Percentiles rank a stretch among this genome's conserved stretches.
These are phyloP conservation scores for Trametes meyenii DNA, from an alignment of 768 basidiomycete species.

Conservation along the genomic window DNA sequence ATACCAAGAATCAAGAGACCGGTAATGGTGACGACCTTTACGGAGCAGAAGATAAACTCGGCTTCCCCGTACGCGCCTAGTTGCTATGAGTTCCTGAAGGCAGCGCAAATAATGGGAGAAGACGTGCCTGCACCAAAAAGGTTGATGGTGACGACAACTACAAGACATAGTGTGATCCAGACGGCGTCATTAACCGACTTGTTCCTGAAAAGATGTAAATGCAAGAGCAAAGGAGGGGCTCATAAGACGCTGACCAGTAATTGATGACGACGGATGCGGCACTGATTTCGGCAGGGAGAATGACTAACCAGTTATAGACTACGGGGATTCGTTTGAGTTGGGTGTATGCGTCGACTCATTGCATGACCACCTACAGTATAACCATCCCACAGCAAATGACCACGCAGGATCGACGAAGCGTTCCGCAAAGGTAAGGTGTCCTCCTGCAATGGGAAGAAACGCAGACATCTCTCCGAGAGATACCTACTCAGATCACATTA, in stretches of 20 bases:
- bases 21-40: constrained; percentile 53
- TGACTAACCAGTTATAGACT: constrained; percentile 41
- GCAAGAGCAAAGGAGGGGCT: not conserved
- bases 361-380: constrained; percentile 35
- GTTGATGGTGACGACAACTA: constrained; percentile 53
- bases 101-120: not conserved
- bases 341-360: too few relatives aligned
- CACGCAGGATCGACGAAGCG: constrained; percentile 50
- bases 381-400: constrained; percentile 48
- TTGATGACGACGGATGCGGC: constrained; percentile 54
- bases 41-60: constrained; percentile 55
- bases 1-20: constrained; percentile 52
- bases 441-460: constrained; percentile 48
- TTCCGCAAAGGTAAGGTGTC: constrained; percentile 50
- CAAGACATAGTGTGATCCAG: constrained; percentile 56
- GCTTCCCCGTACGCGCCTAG: constrained; percentile 48
- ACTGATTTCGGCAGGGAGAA: constrained; percentile 48
- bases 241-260: constrained; percentile 40
- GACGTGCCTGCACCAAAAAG: constrained; percentile 42
- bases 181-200: constrained; percentile 43
- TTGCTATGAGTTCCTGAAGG: not conserved
- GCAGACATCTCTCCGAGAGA: constrained; percentile 50
- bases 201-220: constrained; percentile 14
- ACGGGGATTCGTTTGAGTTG: not conserved
- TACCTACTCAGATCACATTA: constrained; percentile 18